These are phyloP conservation scores for Neoboletus subvelutipes DNA, from an alignment of 768 basidiomycete genomes.

Conservation along the genomic window DNA sequence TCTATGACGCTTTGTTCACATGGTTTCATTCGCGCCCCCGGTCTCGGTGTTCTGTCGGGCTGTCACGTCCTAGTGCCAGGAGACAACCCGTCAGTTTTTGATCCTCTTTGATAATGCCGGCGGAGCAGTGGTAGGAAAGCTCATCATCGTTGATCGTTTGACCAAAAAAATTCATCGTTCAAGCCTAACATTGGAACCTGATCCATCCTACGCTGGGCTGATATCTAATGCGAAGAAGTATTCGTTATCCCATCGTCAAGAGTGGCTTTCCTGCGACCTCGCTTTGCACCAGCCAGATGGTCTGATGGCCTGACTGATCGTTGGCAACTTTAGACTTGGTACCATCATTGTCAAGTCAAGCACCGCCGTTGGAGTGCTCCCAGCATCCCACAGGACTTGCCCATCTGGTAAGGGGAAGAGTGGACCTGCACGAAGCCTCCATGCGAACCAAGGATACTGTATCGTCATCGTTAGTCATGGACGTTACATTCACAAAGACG, in stretches of 20 bases:
- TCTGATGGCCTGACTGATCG: neutral
- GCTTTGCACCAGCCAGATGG: neutral
- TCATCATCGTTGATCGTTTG: neutral
- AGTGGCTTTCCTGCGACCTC: neutral
- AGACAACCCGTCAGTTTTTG: neutral
- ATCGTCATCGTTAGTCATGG: no score
- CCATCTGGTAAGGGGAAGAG: no score
- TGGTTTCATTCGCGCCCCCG: neutral
- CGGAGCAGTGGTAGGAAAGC: no score
- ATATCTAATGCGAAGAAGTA: neutral
- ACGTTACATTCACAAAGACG: no score
- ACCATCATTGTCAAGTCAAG: neutral
- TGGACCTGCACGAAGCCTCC: no score
- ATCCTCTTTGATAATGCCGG: neutral
- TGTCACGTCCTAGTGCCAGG: neutral
- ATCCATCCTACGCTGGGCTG: neutral
- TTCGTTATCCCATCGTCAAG: neutral
- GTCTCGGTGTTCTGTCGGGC: neutral
- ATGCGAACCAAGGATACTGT: no score
- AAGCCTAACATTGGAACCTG: neutral
- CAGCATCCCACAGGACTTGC: neutral
- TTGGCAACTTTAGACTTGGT: neutral
- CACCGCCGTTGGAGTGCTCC: neutral
- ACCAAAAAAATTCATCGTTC: neutral
- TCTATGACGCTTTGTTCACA: constrained; percentile 7